These are phyloP conservation scores for Auxenochlorella pyrenoidosa DNA, from an alignment of 139 green algal species.

Conservation along the genomic window DNA sequence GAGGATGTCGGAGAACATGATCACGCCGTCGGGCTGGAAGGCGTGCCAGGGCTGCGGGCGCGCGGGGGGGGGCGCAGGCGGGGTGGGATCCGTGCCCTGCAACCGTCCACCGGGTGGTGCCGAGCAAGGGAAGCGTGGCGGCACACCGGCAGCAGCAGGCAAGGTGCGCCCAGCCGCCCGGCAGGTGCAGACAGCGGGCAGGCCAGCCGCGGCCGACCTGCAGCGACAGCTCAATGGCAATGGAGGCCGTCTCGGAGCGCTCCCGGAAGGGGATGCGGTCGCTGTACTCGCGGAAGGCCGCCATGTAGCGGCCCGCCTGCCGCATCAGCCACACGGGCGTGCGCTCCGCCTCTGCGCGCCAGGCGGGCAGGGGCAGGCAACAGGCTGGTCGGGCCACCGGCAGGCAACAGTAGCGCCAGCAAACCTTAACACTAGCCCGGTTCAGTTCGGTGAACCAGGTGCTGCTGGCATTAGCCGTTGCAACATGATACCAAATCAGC, in stretches of 20 bases:
- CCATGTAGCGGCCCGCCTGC: slow-evolving; percentile 99
- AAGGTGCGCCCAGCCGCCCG: too few relatives aligned
- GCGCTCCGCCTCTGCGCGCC: slow-evolving; percentile 86
- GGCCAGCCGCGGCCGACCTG: neutral
- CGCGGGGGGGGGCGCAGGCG: neutral
- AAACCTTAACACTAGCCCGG: too few relatives aligned
- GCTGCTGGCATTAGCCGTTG: neutral
- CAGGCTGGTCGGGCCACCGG: neutral
- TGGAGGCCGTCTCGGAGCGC: slow-evolving; percentile 95
- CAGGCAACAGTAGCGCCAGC: neutral
- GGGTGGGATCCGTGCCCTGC: too few relatives aligned
- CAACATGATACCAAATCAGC: too few relatives aligned
- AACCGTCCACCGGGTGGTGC: too few relatives aligned
- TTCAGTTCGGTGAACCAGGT: too few relatives aligned
- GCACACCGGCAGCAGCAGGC: too few relatives aligned
- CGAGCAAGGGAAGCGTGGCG: too few relatives aligned
- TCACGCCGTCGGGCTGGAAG: slow-evolving; percentile 96
- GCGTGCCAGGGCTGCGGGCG: slow-evolving; percentile 88
- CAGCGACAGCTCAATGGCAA: slow-evolving; percentile 94
- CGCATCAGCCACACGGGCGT: slow-evolving; percentile 99
- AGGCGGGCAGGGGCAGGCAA: neutral
- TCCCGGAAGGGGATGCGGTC: slow-evolving; percentile 94
- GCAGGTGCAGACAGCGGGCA: neutral
- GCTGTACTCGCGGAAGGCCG: slow-evolving; percentile 94
- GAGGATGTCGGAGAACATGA: slow-evolving; percentile 99